phyloP scores from a whole-genome alignment of 148 eudicot genomes.

The Vaccinium myrtillus region DNA sequence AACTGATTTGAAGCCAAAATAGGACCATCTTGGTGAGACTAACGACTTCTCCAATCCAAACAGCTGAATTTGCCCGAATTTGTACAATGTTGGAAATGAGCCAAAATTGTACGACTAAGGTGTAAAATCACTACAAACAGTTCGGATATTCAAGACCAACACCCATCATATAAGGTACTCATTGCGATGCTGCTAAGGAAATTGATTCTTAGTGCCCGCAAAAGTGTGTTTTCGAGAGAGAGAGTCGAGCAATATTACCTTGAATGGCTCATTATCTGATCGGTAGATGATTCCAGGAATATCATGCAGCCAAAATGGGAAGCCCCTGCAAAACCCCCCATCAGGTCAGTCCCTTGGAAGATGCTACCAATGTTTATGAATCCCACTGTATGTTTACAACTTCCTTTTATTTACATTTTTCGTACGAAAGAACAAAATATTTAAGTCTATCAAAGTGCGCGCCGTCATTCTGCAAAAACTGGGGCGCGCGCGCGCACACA shows the following conservation, averaged over 20 bases:
- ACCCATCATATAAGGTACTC: background rate
- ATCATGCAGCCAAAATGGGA: constrained; percentile 59
- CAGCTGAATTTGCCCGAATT: background rate
- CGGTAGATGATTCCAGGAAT: constrained; percentile 46
- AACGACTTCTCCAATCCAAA: background rate
- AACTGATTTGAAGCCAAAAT: background rate
- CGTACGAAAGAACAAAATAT: background rate
- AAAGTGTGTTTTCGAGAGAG: background rate
- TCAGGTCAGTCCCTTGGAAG: background rate
- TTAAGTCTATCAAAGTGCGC: background rate
- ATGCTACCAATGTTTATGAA: background rate
- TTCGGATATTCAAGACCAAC: background rate
- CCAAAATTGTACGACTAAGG: background rate
- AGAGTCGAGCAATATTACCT: constrained; percentile 20
- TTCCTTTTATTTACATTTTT: background rate
- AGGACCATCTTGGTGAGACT: background rate
- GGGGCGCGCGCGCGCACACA: too few species aligned
- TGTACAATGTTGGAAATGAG: background rate
- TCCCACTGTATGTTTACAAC: background rate
- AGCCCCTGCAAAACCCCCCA: constrained; percentile 37
- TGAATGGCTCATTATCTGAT: constrained; percentile 51
- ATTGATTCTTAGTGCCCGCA: background rate
- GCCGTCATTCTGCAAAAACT: too few species aligned
- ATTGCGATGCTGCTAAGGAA: background rate
- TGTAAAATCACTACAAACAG: background rate